Evolutionary conservation across 192 early-diverging fungal genomes (phyloP).

Genomic region (Coemansia sp.): DNA sequence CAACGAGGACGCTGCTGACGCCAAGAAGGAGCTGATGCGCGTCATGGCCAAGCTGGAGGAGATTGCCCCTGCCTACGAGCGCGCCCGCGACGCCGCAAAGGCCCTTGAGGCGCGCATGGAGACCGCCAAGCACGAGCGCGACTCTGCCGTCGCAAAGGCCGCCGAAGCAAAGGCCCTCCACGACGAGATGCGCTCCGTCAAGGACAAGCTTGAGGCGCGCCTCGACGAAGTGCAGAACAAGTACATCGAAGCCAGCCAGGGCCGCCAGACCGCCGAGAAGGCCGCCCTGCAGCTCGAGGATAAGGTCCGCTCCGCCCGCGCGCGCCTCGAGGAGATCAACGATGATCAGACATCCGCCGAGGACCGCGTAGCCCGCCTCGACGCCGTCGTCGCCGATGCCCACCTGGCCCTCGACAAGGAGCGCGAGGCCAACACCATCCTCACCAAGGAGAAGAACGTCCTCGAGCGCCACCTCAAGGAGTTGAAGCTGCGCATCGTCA

Average conservation of each 20-base stretch:
- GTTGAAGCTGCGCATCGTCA: constrained; percentile 71
- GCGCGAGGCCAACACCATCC: constrained; percentile 65
- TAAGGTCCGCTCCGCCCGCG: constrained; percentile 71
- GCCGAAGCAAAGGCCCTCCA: constrained; percentile 68
- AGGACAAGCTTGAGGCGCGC: constrained; percentile 70
- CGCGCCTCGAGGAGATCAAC: constrained; percentile 73
- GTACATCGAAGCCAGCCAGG: constrained; percentile 65
- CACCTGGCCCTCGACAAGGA: constrained; percentile 65
- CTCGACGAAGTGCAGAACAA: constrained; percentile 67
- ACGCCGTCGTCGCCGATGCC: constrained; percentile 49
- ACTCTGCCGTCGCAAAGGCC: constrained; percentile 39
- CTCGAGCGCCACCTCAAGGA: constrained; percentile 88
- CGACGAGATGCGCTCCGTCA: constrained; percentile 64
- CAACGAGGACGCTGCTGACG: constrained; percentile 70
- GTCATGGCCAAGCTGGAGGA: constrained; percentile 70
- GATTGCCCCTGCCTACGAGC: constrained; percentile 53
- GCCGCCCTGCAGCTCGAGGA: constrained; percentile 69
- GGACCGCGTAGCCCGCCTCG: constrained; percentile 62
- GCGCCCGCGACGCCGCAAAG: constrained; percentile 57
- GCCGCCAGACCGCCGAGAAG: constrained; percentile 68
- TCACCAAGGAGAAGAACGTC: constrained; percentile 72
- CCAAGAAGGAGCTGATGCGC: constrained; percentile 73
- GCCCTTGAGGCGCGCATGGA: constrained; percentile 62
- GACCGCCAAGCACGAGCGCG: constrained; percentile 63
- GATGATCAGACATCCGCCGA: constrained; percentile 61